phyloP scores from a whole-genome alignment of 495 filamentous ascomycete species.

The Penicillium macrosclerotiorum region DNA sequence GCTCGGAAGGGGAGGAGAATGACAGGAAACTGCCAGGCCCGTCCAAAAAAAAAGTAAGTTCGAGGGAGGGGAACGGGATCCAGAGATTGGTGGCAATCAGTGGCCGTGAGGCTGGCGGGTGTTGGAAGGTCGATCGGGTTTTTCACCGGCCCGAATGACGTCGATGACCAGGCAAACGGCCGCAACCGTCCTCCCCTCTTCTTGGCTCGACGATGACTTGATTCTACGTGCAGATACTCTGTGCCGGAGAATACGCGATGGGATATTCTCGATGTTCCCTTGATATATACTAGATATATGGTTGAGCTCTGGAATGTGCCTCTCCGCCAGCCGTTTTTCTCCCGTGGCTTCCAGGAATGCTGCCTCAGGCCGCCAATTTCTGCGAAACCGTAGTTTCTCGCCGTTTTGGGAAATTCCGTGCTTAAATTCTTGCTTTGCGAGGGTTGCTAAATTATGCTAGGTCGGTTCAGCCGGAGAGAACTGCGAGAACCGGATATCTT shows the following conservation, averaged over 20 bases:
- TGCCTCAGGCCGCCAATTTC: conserved; percentile 14
- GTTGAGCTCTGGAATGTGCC: conserved; percentile 12
- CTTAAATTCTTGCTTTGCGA: too few species aligned
- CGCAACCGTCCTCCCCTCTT: conserved; percentile 2
- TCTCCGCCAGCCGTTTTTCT: conserved; percentile 11
- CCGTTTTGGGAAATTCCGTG: not conserved
- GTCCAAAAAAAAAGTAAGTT: not conserved
- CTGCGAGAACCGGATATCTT: too few species aligned
- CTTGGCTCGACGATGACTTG: not conserved
- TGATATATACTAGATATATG: too few species aligned
- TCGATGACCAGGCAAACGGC: conserved; percentile 13
- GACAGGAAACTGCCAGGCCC: not conserved
- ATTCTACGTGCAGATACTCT: too few species aligned
- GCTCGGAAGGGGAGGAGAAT: not conserved
- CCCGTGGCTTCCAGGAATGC: conserved; percentile 12
- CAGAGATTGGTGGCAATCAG: conserved; percentile 1
- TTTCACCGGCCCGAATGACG: conserved; percentile 21
- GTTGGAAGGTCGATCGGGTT: not conserved
- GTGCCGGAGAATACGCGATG: too few species aligned
- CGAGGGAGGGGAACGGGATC: not conserved
- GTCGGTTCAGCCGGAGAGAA: too few species aligned
- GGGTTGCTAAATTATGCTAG: too few species aligned
- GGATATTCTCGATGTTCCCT: too few species aligned
- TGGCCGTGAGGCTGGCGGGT: conserved; percentile 8
- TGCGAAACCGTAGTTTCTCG: conserved; percentile 10